phyloP scores from a whole-genome alignment of 768 basidiomycete genomes.

The Lentinula lateritia region DNA sequence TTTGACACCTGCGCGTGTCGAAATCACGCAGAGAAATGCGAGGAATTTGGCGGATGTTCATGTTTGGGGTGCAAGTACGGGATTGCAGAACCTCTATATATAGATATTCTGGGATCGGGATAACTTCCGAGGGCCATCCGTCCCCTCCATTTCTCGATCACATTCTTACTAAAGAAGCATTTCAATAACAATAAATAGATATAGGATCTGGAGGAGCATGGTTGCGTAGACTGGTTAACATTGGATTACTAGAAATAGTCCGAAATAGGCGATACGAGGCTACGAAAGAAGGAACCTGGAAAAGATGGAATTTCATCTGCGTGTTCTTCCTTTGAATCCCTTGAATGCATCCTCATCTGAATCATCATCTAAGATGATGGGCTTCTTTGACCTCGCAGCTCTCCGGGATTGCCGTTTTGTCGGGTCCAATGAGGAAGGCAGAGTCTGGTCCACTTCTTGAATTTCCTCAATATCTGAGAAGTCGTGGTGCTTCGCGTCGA shows the following conservation, averaged over 20 bases:
- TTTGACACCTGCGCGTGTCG: background rate
- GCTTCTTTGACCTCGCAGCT: constrained; percentile 23
- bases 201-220: no score
- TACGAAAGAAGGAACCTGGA: background rate
- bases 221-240: no score
- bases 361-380: constrained; percentile 53
- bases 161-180: no score
- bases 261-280: no score
- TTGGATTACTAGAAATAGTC: no score
- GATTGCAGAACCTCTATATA: background rate
- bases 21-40: background rate
- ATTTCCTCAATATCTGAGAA: constrained; percentile 12
- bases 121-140: background rate
- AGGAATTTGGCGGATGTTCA: background rate
- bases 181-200: no score
- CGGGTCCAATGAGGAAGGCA: constrained; percentile 19
- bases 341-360: constrained; percentile 69
- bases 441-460: constrained; percentile 14
- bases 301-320: constrained; percentile 2
- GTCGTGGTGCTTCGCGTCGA: background rate
- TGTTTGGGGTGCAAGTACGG: background rate
- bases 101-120: background rate
- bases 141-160: background rate
- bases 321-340: constrained; percentile 43
- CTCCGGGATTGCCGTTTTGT: constrained; percentile 14